Base-by-base conservation (phyloP, 768 basidiomycete genomes). In the Russula vinacea region DNA sequence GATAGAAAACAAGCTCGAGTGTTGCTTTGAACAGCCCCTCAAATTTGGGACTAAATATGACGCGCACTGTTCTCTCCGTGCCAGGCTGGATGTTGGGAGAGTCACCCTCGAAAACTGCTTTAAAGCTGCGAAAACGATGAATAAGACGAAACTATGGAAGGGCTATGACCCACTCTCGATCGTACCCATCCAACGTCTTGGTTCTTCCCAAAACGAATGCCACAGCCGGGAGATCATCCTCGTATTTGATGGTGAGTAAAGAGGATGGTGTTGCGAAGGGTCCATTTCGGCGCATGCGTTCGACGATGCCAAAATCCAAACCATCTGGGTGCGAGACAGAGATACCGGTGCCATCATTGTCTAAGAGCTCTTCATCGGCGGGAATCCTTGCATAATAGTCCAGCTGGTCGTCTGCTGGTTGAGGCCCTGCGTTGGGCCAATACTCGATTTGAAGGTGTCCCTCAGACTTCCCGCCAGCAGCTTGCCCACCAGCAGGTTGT, bases 301-400 rank as follows among this genome's bases (percentile, higher is more conserved):
- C 79, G 6, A 87, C 69, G 42, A 86, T 74, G 4, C 78, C 83
- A 58, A 87, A 83, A 68, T 87, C 79, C 14, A 82, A 70, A 6
- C 74, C 71, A 2, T 78, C 79, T 29, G 67, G 64, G 26, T 51
- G 54, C 10, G 56, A 58, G 53, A 69, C 68, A 3, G 75, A 71
- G 2, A 87, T 71, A 0, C 70, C 67, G 11, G 87, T 72, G 0
- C 81, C 83, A 52, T 85, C 75, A 58, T 83, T 84, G 66, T 86
- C 84, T 40, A 37, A 49, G 16, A 50, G n/a, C 42, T 57, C 64
- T 56, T 47, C 49, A 24, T 52, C 54, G 8, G 19, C 7, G 5
- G 49, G 35, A 7, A 39, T 19, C 9, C 29, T 35, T 35, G 22
- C 6, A 13, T 56, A 1, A 26, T 64, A 45, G 16, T 60, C 53